A percentile compares a stretch with the other conserved stretches of the same genome.
These are phyloP conservation scores for Syzygium aromaticum DNA, from an alignment of 345 rosid genomes.

Conservation along the genomic window DNA sequence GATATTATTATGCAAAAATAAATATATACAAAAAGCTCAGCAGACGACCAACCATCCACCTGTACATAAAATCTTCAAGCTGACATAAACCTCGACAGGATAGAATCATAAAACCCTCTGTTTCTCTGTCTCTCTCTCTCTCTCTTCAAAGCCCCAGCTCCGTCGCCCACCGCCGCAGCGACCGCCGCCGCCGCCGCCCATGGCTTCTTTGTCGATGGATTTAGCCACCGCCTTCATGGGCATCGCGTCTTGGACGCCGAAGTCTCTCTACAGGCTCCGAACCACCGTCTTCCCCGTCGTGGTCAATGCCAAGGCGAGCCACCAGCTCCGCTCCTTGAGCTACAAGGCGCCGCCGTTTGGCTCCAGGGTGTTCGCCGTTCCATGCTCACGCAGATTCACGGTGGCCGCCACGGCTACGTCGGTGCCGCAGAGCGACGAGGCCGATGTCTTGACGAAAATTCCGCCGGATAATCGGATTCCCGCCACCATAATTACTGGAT, in stretches of 20 bases:
- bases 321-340: slow-evolving; percentile 13
- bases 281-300: slow-evolving; percentile 27
- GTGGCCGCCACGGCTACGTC: slow-evolving; percentile 46
- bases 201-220: slow-evolving; percentile 55
- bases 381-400: slow-evolving; percentile 29
- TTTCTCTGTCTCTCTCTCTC: not conserved
- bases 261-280: slow-evolving; percentile 21
- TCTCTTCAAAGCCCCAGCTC: not conserved
- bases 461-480: slow-evolving; percentile 84
- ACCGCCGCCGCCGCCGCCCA: not conserved
- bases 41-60: not conserved
- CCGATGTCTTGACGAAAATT: slow-evolving; percentile 57
- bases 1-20: not conserved
- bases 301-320: slow-evolving; percentile 3
- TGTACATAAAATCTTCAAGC: not conserved
- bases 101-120: not conserved
- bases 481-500: slow-evolving; percentile 92
- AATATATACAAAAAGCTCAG: not conserved
- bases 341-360: slow-evolving; percentile 14
- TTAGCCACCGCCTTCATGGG: slow-evolving; percentile 58
- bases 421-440: slow-evolving; percentile 46
- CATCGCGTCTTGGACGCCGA: slow-evolving; percentile 32
- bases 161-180: not conserved
- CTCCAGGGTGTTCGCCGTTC: slow-evolving; percentile 6
- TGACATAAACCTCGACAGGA: not conserved